Base-by-base conservation (phyloP, 2,329 filamentous ascomycete genomes). In the Penicillium sp. region DNA sequence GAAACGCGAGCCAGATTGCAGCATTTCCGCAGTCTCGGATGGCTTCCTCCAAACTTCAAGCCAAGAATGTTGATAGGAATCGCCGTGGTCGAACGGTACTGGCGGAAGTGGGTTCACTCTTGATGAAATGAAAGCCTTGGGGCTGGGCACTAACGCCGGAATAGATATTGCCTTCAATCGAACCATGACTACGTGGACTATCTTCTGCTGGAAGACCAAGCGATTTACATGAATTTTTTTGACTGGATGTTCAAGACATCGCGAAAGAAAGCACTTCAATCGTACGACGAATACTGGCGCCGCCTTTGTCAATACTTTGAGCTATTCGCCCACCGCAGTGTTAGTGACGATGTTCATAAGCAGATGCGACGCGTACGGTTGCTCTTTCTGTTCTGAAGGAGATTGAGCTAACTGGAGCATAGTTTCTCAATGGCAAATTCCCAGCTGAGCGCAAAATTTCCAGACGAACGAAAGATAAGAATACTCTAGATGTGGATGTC, bases 141-240 rank as follows among this genome's bases (percentile, higher is more conserved):
- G 13, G 6, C 32, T 3, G 15, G 25, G n/a, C n/a, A n/a, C 7
- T 43, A 54, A 55, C 40, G 43, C 10, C 46, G 3, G 8, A 53
- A 58, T 56, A 64, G 61, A 38, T 65, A 48, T 57, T 65, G 27
- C 6, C 58, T 63, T 48, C 32, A 61, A 13, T 63, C 42, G 39
- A 55, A 64, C 2, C 0, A 54, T 43, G 58, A 62, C 35, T 64
- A 66, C 15, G 35, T 61, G 0, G 43, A 59, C 35, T 60, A 52
- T 47, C 58, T 63, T 44, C 54, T 63, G 1, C 40, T 49, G 7
- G 59, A 61, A 13, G 56, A 65, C 39, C 20, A 55, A 44, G 47
- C 54, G 10, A 60, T 63, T 38, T 61, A 64, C 4, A 63, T 61
- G 29, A 50, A 62, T 35, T 60, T 66, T 46, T 64, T 65, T 24